Evolutionary conservation across 208 protist species (phyloP).

Genomic region (Crithidia thermophila): DNA sequence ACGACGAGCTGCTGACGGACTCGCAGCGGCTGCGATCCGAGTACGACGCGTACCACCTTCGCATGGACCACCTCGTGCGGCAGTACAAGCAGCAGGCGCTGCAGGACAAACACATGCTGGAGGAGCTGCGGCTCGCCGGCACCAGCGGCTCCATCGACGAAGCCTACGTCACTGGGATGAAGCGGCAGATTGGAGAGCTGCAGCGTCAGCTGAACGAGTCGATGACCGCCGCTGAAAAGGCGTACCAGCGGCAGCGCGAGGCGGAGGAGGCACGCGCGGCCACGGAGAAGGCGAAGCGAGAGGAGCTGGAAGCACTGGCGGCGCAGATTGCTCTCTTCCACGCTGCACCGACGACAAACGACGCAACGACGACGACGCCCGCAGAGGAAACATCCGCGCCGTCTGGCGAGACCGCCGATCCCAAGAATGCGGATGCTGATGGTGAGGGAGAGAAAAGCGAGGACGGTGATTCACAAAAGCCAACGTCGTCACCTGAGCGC

Average conservation of each 20-base stretch:
- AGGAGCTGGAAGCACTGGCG: constrained; percentile 35
- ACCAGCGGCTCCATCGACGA: constrained; percentile 34
- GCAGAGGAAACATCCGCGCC: neutral
- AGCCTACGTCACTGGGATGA: constrained; percentile 31
- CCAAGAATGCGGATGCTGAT: neutral
- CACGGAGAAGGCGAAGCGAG: constrained; percentile 34
- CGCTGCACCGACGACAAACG: neutral
- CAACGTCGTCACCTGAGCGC: neutral
- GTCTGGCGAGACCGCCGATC: neutral
- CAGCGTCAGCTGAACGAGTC: constrained; percentile 28
- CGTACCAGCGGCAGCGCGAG: constrained; percentile 44
- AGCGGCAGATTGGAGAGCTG: constrained; percentile 31
- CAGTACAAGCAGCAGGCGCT: constrained; percentile 25
- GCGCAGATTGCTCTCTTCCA: constrained; percentile 26
- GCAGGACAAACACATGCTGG: constrained; percentile 42
- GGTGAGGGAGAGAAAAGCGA: neutral
- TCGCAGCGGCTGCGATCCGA: constrained; percentile 32
- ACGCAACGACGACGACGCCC: neutral
- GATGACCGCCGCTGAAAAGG: constrained; percentile 21
- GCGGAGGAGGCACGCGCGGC: constrained; percentile 29
- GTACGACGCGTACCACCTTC: constrained; percentile 43
- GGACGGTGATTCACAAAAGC: neutral
- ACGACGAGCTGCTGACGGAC: constrained; percentile 37
- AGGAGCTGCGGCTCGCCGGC: constrained; percentile 39
- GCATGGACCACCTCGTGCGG: constrained; percentile 17